These are phyloP conservation scores for Phytophthora ramorum DNA, from an alignment of 352 stramenopile species.

Conservation along the genomic window DNA sequence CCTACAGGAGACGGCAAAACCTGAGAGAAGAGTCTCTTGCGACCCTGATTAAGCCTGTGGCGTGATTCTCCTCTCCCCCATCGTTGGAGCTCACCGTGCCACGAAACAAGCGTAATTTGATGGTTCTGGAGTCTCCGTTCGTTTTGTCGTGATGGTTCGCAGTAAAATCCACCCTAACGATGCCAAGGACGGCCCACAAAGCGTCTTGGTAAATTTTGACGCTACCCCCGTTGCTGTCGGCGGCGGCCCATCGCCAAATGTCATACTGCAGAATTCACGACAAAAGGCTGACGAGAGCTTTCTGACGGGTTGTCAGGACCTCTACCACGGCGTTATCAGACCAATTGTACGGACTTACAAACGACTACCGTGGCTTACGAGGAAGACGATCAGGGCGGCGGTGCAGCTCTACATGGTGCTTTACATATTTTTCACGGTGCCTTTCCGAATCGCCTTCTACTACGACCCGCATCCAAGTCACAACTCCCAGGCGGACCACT, in stretches of 20 bases:
- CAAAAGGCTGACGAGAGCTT: neutral
- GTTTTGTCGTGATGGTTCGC: neutral
- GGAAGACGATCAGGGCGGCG: conserved; percentile 16
- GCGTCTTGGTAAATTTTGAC: neutral
- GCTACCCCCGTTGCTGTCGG: neutral
- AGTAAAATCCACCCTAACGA: neutral
- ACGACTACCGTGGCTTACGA: conserved; percentile 14
- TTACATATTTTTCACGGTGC: conserved; percentile 33
- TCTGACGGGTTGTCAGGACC: neutral
- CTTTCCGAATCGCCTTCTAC: conserved; percentile 32
- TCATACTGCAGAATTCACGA: neutral
- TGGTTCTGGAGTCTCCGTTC: neutral
- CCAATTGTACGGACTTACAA: conserved; percentile 17
- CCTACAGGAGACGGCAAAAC: neutral
- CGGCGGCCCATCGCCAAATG: neutral
- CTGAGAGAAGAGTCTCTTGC: neutral
- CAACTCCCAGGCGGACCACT: conserved; percentile 15
- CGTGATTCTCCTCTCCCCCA: neutral
- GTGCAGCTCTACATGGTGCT: conserved; percentile 21
- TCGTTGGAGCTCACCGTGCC: neutral
- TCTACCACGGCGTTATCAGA: neutral
- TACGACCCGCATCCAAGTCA: conserved; percentile 10
- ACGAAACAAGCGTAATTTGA: neutral
- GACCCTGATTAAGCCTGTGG: neutral
- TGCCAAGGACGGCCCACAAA: neutral